Conservation (phyloP, 768 basidiomycete genomes). For the Hygrocybe punicea region DNA sequence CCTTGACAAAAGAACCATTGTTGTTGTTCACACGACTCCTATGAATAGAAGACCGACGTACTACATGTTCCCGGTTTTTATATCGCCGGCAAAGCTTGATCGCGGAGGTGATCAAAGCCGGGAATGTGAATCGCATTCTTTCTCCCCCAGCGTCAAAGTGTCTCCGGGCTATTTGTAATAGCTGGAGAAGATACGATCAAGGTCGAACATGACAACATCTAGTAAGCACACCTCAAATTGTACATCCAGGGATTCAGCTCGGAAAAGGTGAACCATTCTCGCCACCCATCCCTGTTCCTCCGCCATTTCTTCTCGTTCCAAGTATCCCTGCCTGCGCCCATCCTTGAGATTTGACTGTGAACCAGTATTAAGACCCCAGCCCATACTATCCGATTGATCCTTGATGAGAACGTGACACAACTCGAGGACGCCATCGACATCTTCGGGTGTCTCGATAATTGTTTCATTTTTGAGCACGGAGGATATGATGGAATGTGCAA, state of each 20-base stretch:
- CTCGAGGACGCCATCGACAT: constrained; percentile 90
- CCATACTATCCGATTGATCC: constrained; percentile 59
- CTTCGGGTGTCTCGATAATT: constrained; percentile 87
- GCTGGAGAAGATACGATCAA: constrained; percentile 40
- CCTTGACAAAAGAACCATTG: constrained; percentile 42
- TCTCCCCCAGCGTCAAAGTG: constrained; percentile 92
- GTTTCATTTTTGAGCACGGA: constrained; percentile 97
- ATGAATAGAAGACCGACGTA: constrained; percentile 28
- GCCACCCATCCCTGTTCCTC: constrained; percentile 99
- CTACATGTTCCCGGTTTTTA: constrained; percentile 74
- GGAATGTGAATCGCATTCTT: constrained; percentile 95
- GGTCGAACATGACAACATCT: not conserved
- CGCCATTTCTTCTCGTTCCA: constrained; percentile 86
- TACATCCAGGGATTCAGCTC: constrained; percentile 76
- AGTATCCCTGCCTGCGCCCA: constrained; percentile 51
- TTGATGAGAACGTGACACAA: constrained; percentile 89
- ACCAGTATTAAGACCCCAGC: constrained; percentile 34
- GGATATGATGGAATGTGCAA: constrained; percentile 92
- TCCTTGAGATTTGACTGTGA: constrained; percentile 41
- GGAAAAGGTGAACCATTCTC: constrained; percentile 94
- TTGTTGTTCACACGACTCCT: not conserved
- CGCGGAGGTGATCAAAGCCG: constrained; percentile 88
- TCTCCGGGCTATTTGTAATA: constrained; percentile 85
- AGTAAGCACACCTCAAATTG: constrained; percentile 76
- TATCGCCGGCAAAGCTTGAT: constrained; percentile 92